Evolutionary conservation across 1,284 basidiomycete genomes (phyloP).

Genomic region (Cryptococcus hybrid): DNA sequence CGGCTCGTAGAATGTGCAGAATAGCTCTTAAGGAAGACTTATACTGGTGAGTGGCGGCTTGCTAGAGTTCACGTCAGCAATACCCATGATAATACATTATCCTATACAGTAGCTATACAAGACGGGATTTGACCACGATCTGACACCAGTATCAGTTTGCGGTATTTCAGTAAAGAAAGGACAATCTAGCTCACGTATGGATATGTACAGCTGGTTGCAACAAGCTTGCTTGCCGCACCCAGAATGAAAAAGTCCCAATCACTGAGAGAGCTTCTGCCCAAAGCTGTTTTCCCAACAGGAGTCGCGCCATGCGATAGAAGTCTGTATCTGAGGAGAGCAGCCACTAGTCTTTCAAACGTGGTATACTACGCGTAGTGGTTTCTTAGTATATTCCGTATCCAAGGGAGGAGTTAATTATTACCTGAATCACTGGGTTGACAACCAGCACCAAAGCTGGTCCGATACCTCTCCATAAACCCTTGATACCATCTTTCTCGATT

Average conservation of each 20-base stretch:
- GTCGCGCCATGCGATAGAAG: slow-evolving; percentile 18
- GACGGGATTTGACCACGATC: slow-evolving; percentile 51
- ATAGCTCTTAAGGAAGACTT: slow-evolving; percentile 46
- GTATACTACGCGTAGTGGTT: slow-evolving; percentile 57
- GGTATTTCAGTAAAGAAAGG: no score
- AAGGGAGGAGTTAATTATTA: slow-evolving; percentile 18
- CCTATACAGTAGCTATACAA: slow-evolving; percentile 20
- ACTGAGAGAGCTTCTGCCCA: slow-evolving; percentile 56
- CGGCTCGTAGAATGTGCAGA: slow-evolving; percentile 63
- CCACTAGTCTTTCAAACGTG: slow-evolving; percentile 71
- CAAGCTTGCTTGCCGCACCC: slow-evolving; percentile 82
- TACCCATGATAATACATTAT: not conserved
- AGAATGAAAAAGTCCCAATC: slow-evolving; percentile 89
- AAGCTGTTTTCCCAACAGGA: slow-evolving; percentile 49
- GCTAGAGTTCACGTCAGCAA: slow-evolving; percentile 18
- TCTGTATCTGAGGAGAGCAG: slow-evolving; percentile 30
- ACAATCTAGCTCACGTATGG: slow-evolving; percentile 40
- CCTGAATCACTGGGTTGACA: slow-evolving; percentile 86
- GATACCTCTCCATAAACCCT: slow-evolving; percentile 91
- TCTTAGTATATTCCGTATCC: not conserved
- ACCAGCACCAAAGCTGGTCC: slow-evolving; percentile 92
- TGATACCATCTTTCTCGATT: slow-evolving; percentile 69
- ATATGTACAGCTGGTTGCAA: slow-evolving; percentile 50
- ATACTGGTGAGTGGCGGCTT: slow-evolving; percentile 52
- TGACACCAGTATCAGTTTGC: slow-evolving; percentile 7